Base-by-base conservation (phyloP, 768 basidiomycete genomes). In the Boletus reticulatus region DNA sequence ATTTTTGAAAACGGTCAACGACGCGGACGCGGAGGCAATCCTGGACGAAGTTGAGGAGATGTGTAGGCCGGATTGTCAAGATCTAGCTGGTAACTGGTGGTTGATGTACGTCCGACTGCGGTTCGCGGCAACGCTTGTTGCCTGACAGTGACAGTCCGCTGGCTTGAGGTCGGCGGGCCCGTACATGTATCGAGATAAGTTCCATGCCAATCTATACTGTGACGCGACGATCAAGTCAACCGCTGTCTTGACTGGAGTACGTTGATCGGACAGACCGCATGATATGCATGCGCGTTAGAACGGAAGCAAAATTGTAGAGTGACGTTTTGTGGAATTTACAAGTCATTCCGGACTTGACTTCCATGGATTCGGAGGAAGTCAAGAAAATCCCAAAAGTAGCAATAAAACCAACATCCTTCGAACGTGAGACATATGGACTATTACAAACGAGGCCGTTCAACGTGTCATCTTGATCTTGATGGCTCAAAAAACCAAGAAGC, bases 41-140 rank as follows among this genome's bases (percentile, higher is more conserved):
- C 83, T 91, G 67, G 66, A 76, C 32, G 83, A 88, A 63, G 85
- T 88, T 9, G 77, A 78, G 63, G 74, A 84, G 56, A 72, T 82
- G 62, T 81, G 81, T 60, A 68, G 66, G 41, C 68, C 81, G 31
- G 87, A 87, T 61, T 84, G 78, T 65, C 73, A 75, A 62, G 85
- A 89, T 66, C 66, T 61, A n/a, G 70, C 73, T 27, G 84, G 85
- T 16, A 78, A 78, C 12, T 90, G 88, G 88, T 72, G 79, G 31
- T 73, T 90, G 74, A 83, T 92, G 79, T 92, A 90, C 63, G 82
- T 81, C 57, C 75, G 92, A 46, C 68, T 92, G 62, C 76, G 89
- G 50, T 85, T 89, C 59, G 75, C 72, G 44, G 86, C 88, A 43
- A 68, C 80, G 37, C 59, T 80, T 55, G 72, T 68, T 47, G 43